These are phyloP conservation scores for Basidiobolus meristosporus DNA, from an alignment of 371 early-diverging fungal genomes.

Conservation along the genomic window DNA sequence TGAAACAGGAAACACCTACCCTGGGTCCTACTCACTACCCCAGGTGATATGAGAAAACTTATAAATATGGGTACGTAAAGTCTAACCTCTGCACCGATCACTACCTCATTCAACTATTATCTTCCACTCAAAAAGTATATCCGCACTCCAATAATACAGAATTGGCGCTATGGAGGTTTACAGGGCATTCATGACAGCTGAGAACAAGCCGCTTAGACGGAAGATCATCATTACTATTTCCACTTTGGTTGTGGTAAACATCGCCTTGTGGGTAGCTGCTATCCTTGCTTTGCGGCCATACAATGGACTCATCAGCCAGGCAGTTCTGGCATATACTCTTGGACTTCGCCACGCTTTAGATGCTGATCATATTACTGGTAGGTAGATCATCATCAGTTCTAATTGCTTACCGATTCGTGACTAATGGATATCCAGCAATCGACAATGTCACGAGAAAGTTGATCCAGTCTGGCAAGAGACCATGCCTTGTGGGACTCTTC, in stretches of 20 bases:
- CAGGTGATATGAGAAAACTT: too few species aligned
- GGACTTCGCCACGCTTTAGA: constrained; percentile 50
- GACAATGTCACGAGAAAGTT: constrained; percentile 48
- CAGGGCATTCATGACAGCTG: too few species aligned
- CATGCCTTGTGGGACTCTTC: constrained; percentile 36
- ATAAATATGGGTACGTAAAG: too few species aligned
- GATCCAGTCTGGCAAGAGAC: constrained; percentile 11
- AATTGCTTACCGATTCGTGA: too few species aligned
- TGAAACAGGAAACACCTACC: too few species aligned
- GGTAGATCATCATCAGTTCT: too few species aligned
- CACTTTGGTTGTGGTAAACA: constrained; percentile 12
- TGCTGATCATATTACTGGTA: constrained; percentile 44
- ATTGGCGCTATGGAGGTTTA: too few species aligned
- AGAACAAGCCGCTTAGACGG: constrained; percentile 1
- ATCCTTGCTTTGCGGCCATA: constrained; percentile 12
- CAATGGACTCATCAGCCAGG: constrained; percentile 21
- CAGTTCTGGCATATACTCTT: constrained; percentile 33
- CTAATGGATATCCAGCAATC: constrained; percentile 15
- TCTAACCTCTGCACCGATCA: too few species aligned
- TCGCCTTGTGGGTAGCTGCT: constrained; percentile 19
- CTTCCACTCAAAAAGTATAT: too few species aligned
- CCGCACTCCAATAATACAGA: too few species aligned
- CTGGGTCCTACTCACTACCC: too few species aligned
- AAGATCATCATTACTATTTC: constrained; percentile 8
- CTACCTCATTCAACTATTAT: too few species aligned